phyloP scores from a whole-genome alignment of 768 basidiomycete species.

The Lactarius hatsudake region DNA sequence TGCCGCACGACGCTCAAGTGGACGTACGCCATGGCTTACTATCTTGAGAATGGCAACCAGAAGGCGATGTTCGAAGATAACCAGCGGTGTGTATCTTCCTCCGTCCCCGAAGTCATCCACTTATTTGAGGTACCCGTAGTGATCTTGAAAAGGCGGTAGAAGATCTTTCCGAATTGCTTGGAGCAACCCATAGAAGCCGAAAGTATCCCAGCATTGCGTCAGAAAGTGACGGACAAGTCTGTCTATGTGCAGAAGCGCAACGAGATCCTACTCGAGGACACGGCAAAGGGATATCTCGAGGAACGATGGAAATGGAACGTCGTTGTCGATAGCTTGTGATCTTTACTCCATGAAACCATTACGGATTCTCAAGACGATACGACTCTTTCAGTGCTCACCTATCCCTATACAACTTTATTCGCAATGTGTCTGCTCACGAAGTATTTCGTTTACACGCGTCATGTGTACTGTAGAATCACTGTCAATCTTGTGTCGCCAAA shows the following conservation, averaged over 20 bases:
- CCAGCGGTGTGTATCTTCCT: slow-evolving; percentile 58
- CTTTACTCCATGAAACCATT: neutral
- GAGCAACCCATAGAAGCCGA: slow-evolving; percentile 91
- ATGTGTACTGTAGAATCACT: slow-evolving; percentile 25
- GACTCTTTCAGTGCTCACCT: slow-evolving; percentile 9
- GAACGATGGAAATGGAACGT: slow-evolving; percentile 84
- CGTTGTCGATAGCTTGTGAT: slow-evolving; percentile 58
- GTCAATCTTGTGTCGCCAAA: slow-evolving; percentile 9
- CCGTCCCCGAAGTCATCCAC: neutral
- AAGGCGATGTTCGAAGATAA: slow-evolving; percentile 98
- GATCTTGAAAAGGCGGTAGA: slow-evolving; percentile 96
- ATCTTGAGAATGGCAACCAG: slow-evolving; percentile 83
- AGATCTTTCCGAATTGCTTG: slow-evolving; percentile 85
- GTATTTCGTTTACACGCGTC: slow-evolving; percentile 3
- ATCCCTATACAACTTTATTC: neutral
- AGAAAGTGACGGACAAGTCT: slow-evolving; percentile 95
- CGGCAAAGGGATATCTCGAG: slow-evolving; percentile 84
- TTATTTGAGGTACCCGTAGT: slow-evolving; percentile 40
- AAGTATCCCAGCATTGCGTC: slow-evolving; percentile 73
- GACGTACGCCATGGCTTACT: slow-evolving; percentile 99
- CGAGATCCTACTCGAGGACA: slow-evolving; percentile 93
- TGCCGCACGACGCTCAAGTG: slow-evolving; percentile 97
- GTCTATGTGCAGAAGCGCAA: slow-evolving; percentile 98
- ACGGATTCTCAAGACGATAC: slow-evolving; percentile 10
- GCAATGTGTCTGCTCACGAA: slow-evolving; percentile 12